Base-by-base conservation (phyloP, 495 filamentous ascomycete genomes). In the Platismatia glauca region DNA sequence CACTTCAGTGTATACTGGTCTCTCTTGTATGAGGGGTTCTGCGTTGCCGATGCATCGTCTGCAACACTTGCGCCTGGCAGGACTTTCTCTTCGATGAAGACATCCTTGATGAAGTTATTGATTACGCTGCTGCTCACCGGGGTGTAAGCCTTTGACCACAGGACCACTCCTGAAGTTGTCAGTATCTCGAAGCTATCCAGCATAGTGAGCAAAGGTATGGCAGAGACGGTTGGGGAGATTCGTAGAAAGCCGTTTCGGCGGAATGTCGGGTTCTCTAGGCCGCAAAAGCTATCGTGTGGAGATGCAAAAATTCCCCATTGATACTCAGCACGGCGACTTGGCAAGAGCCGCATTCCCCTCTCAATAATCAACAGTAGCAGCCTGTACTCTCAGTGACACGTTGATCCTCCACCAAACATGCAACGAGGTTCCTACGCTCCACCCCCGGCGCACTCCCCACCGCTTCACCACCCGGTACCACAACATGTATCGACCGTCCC, bases 401-500 rank as follows among this genome's bases (percentile, higher is more conserved):
- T 8, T 33, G 18, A 18, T 20, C 2, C 27, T 18, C 11, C 46
- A 44, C 18, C 6, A 46, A 34, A 48, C 22, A 96, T 96, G 91
- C 93, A 97, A 75, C 87, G 91, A 71, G 78, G 82, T 65, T 80
- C 82, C 55, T 95, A 91, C 76, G 86, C 84, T 68, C 83, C 84
- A 59, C 82, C 85, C 31, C 87, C 85, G 48, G 87, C 89, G 61
- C 88, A 90, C 68, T 96, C 94, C 66, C 94, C 94, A 70, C 95
- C 94, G 48, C 87, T 99, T 64, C 94, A 99, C 76, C 94, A 99
- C 74, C 94, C 94, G 34, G 92, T 97, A 53, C 95, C 95, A 53
- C 95, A 97, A 71, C 95, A 97, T 82, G 92, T 97, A 61, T 96
- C 95, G 67, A 95, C 92, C 57, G 95, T 99, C 56, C 94, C 94